Evolutionary conservation across 371 early-diverging fungal genomes (phyloP).

Genomic region (Mortierella sp.): DNA sequence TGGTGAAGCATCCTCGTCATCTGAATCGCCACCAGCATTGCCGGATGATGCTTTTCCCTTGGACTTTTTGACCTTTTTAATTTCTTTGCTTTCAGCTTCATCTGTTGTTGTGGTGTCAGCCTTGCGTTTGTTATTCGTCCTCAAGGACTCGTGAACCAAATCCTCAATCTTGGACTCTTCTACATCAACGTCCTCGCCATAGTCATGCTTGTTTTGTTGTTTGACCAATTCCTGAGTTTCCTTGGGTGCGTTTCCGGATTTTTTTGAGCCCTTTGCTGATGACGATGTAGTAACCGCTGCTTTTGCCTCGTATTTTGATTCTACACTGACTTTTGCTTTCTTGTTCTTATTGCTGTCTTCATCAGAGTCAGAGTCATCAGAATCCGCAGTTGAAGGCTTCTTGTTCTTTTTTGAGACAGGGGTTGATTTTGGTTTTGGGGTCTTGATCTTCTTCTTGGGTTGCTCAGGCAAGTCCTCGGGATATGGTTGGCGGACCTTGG

Average conservation of each 20-base stretch:
- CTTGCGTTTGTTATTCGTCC: conserved; percentile 48
- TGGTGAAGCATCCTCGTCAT: conserved; percentile 28
- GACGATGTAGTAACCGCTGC: conserved; percentile 21
- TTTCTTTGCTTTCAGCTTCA: conserved; percentile 2
- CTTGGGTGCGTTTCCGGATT: conserved; percentile 34
- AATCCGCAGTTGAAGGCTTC: conserved; percentile 36
- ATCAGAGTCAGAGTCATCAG: conserved; percentile 28
- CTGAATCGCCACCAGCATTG: conserved; percentile 26
- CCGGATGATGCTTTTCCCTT: conserved; percentile 25
- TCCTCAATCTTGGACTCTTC: conserved; percentile 55
- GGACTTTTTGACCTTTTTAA: conserved; percentile 47
- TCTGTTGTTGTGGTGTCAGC: conserved; percentile 21
- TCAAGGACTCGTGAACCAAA: conserved; percentile 51
- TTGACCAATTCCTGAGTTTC: conserved; percentile 40
- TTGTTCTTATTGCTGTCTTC: conserved; percentile 34
- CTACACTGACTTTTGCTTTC: conserved; percentile 49
- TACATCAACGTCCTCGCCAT: conserved; percentile 45
- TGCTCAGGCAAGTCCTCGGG: conserved; percentile 47
- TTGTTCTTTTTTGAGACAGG: conserved; percentile 56
- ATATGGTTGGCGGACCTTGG: conserved; percentile 42
- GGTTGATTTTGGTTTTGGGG: conserved; percentile 53
- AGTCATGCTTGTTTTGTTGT: conserved; percentile 50
- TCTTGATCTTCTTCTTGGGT: conserved; percentile 59
- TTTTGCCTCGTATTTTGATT: conserved; percentile 58
- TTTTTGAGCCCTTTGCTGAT: conserved; percentile 35